Percentiles rank a stretch among this genome's conserved stretches.
These are phyloP conservation scores for Avicennia marina DNA, from an alignment of 257 asterid species.

Conservation along the genomic window DNA sequence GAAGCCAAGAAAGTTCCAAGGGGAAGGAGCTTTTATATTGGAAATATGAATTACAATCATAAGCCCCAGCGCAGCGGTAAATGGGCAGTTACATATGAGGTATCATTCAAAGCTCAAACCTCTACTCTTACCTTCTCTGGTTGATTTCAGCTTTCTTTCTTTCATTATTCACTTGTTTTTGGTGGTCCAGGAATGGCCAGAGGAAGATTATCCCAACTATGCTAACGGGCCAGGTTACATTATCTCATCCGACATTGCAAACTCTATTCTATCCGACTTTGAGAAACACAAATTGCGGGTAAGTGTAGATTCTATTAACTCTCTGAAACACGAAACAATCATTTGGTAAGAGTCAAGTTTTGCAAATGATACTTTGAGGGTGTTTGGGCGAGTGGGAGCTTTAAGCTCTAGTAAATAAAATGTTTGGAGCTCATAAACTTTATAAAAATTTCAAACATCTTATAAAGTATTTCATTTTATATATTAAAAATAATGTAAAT, in stretches of 20 bases:
- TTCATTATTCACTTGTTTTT: not conserved
- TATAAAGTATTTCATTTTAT: too few relatives aligned
- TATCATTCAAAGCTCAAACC: slow-evolving; percentile 8
- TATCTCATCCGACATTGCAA: slow-evolving; percentile 82
- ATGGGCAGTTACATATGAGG: slow-evolving; percentile 97
- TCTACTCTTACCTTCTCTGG: not conserved
- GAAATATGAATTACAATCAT: slow-evolving; percentile 83
- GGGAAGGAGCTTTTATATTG: slow-evolving; percentile 62
- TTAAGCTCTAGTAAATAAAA: too few relatives aligned
- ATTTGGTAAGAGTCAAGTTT: too few relatives aligned
- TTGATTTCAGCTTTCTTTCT: not conserved
- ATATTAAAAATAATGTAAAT: too few relatives aligned
- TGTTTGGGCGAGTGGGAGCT: too few relatives aligned
- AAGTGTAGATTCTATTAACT: slow-evolving; percentile 12
- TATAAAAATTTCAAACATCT: too few relatives aligned
- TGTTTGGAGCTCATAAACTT: too few relatives aligned
- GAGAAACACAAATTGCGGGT: slow-evolving; percentile 66
- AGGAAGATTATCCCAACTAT: slow-evolving; percentile 89
- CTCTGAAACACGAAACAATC: too few relatives aligned
- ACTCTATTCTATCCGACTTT: slow-evolving; percentile 59
- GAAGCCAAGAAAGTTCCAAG: slow-evolving; percentile 61
- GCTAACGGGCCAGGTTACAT: slow-evolving; percentile 98
- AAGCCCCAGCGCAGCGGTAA: slow-evolving; percentile 86
- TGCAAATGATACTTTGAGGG: too few relatives aligned
- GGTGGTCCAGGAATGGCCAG: slow-evolving; percentile 89